These are phyloP conservation scores for Pythium aquatile DNA, from an alignment of 352 stramenopile genomes.

Conservation along the genomic window DNA sequence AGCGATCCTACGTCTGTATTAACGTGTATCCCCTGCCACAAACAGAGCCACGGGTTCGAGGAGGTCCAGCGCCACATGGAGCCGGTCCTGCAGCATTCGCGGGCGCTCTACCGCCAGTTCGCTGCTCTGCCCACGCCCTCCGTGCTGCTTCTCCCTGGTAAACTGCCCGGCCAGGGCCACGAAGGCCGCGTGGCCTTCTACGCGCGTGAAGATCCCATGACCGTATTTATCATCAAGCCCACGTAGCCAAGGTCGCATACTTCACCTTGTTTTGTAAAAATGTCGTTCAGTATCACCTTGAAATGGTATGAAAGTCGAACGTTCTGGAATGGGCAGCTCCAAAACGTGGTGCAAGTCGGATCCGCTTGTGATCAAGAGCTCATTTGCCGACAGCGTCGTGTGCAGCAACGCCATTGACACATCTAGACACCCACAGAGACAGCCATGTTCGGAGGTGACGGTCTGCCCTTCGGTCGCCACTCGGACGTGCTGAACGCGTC, in stretches of 20 bases:
- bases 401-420: neutral
- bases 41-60: conserved; percentile 67
- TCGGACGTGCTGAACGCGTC: conserved; percentile 75
- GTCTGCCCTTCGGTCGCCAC: conserved; percentile 71
- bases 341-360: conserved; percentile 14
- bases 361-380: conserved; percentile 1
- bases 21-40: neutral
- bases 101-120: conserved; percentile 53
- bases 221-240: conserved; percentile 50
- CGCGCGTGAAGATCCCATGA: conserved; percentile 62
- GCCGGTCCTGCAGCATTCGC: conserved; percentile 59
- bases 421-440: neutral
- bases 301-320: conserved; percentile 17
- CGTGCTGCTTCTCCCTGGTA: conserved; percentile 69
- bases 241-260: neutral
- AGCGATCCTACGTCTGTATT: too few species aligned
- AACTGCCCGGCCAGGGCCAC: conserved; percentile 32
- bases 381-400: neutral
- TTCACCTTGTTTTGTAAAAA: conserved; percentile 13
- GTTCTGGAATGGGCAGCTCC: conserved; percentile 23
- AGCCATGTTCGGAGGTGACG: conserved; percentile 71
- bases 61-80: conserved; percentile 69
- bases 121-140: conserved; percentile 48
- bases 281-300: neutral
- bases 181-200: conserved; percentile 50